Evolutionary conservation across 306 rosid species (phyloP), one percentile per base, ranked within the genome.

Genomic region (Datisca glomerata): DNA sequence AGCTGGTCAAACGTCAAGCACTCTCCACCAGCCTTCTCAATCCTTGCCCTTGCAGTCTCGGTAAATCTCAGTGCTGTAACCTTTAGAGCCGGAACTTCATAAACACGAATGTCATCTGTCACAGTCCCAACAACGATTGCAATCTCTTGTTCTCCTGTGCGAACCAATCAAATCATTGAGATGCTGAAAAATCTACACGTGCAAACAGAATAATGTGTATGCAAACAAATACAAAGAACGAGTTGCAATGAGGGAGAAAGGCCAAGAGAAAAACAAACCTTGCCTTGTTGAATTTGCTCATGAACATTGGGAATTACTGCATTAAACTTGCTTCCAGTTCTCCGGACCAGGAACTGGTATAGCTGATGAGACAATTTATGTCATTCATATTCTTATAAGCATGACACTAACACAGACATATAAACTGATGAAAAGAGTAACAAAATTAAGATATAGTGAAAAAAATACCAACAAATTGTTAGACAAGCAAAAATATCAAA

Each of bases 261-360:
- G n/a, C n/a, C n/a, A 33, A 24, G 12, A 8, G 3, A 2, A 42
- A 18, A 16, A 63, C 83, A 28, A 37, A 81, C 93, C 93, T 82
- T 82, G 1, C 89, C 68, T 69, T 78, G 79, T 82, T 82, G 44
- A 72, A 76, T 73, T 74, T 82, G 74, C 89, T 78, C 94, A 82
- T 82, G 59, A 82, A 74, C 64, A 82, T 78, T 82, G 24, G 78
- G 89, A 10, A 82, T 66, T 8, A 82, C 94, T 10, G 76, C 79
- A 61, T 72, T 81, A 76, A 81, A 81, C 1, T 63, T 63, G 69
- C 93, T 85, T 25, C 79, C 79, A 43, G 93, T 79, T 66, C 92
- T 85, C 64, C 95, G 69, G 14, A 76, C 93, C 46, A 85, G 84
- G 71, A 85, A 85, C 37, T 87, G 79, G 52, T 85, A 85, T 31